Conservation (phyloP, 2,329 filamentous ascomycete genomes). For the Microdochium bolleyi region DNA sequence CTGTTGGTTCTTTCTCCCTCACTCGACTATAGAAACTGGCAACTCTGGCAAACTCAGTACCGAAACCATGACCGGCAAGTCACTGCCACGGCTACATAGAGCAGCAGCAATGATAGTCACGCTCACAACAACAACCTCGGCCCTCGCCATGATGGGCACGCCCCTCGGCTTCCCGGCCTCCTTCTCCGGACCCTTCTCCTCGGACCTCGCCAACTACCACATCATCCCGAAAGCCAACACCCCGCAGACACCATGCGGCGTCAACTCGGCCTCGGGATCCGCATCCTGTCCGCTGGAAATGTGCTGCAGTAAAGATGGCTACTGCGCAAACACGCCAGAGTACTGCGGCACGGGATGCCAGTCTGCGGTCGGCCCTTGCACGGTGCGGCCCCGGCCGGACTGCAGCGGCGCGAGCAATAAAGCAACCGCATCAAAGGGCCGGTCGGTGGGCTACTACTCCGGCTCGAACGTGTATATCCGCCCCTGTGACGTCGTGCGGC, state of each 20-base stretch:
- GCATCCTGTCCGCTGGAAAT: neutral
- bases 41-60: no score
- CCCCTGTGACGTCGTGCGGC: conserved; percentile 20
- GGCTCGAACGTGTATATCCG: conserved; percentile 12
- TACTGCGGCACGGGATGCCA: neutral
- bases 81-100: no score
- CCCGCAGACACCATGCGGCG: neutral
- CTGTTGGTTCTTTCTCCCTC: no score
- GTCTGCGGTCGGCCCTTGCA: no score
- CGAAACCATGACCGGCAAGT: neutral
- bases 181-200: neutral
- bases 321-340: neutral
- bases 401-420: no score
- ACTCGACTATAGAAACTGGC: no score
- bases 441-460: conserved; percentile 27
- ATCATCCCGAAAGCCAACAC: neutral
- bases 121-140: neutral
- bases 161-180: neutral
- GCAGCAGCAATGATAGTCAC: no score
- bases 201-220: neutral
- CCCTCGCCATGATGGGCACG: neutral
- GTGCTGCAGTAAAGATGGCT: neutral
- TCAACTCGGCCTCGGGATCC: neutral
- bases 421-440: no score
- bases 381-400: no score